A percentile compares a stretch with the other conserved stretches of the same genome.
phyloP scores from a whole-genome alignment of 2,329 filamentous ascomycete genomes.

The Penicillium sp. region DNA sequence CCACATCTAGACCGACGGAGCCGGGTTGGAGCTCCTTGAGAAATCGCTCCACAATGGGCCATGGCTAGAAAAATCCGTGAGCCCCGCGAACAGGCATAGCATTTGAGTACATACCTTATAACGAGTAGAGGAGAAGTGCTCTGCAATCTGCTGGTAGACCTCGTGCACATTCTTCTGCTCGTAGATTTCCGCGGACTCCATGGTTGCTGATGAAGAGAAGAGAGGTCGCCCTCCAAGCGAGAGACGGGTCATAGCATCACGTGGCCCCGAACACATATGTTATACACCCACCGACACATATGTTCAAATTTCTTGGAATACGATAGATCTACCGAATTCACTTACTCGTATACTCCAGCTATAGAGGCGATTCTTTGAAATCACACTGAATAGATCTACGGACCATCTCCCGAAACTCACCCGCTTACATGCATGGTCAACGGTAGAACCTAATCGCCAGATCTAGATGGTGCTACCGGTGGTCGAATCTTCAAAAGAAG shows the following conservation, averaged over 20 bases:
- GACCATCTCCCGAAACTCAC: not conserved
- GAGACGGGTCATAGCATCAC: constrained; percentile 12
- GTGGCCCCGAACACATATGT: constrained; percentile 3
- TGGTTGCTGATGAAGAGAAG: constrained; percentile 7
- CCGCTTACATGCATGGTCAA: not conserved
- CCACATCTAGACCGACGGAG: constrained; percentile 81
- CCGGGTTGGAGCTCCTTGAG: constrained; percentile 65
- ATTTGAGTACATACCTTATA: constrained; percentile 56
- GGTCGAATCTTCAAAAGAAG: not conserved
- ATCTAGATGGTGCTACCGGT: not conserved
- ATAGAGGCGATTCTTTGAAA: not conserved
- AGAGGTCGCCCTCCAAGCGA: constrained; percentile 9
- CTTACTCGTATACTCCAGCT: not conserved
- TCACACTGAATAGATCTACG: not conserved
- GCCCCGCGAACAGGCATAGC: not conserved
- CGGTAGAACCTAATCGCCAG: not conserved
- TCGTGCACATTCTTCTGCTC: constrained; percentile 85
- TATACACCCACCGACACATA: not conserved
- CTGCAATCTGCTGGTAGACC: constrained; percentile 67
- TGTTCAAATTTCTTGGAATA: not conserved
- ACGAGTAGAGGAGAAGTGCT: constrained; percentile 51
- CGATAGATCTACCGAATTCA: not conserved
- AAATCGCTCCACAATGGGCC: constrained; percentile 86
- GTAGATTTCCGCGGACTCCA: constrained; percentile 50
- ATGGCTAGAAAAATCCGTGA: constrained; percentile 58